Base-by-base conservation (phyloP, 2,329 filamentous ascomycete genomes). In the Penicillium sp. region DNA sequence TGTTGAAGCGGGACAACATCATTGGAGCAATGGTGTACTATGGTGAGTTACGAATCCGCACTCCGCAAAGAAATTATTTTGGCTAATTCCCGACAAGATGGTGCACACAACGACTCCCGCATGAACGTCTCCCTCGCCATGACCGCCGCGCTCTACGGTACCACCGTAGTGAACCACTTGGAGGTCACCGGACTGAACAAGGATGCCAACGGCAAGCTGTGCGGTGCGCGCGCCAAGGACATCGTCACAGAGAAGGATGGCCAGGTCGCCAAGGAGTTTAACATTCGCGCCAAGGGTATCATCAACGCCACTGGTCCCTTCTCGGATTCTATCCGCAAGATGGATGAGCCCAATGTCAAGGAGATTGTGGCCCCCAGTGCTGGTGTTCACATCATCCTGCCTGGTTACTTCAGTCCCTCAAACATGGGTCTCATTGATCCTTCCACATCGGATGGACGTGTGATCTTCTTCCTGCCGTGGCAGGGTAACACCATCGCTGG, bases 401-500 rank as follows among this genome's bases (percentile, higher is more conserved):
- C 91, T 23, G 91, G 91, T 48, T 95, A 94, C 79, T 94, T 89
- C 80, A 90, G 88, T 67, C 91, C 91, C 43, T 83, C 87, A 21
- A 88, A 92, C 70, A 94, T 95, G 90, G 91, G 91, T 60, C 81
- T 95, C 41, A 90, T 95, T 67, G 91, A 96, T 69, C 91, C 91
- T 6, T 86, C 86, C 41, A 94, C 91, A 2, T 95, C 91, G 1
- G 91, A 95, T 70, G 91, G 91, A 21, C 86, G 91, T 72, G 91
- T 95, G 50, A 93, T 95, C 70, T 95, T 95, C 84, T 95, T 96
- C 82, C 82, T 95, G 41, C 91, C 91, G 23, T 95, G 91, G 91
- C 91, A 95, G 78, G 91, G 91, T 49, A 94, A 94, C 77, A 95
- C 91, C 15, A 94, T 95, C 70, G 91, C 91, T 46, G 91, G 91